Evolutionary conservation across 1,284 basidiomycete species (phyloP).

Genomic region (Trametes polyzona): DNA sequence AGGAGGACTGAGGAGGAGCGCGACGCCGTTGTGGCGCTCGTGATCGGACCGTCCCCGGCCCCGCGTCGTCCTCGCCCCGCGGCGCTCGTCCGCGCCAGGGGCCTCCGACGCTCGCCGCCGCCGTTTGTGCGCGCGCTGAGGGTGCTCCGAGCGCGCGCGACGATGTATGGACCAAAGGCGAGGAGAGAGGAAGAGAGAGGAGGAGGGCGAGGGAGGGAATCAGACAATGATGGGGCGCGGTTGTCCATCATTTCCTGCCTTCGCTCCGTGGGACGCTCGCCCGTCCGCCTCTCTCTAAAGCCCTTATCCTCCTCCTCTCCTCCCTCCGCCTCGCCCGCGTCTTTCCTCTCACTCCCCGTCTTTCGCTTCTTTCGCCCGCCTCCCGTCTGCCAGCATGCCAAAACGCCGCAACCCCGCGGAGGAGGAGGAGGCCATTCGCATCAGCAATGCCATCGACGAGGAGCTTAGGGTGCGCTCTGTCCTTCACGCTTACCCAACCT

Average conservation of each 20-base stretch:
- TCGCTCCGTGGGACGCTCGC: slow-evolving; percentile 24
- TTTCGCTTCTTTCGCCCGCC: background rate
- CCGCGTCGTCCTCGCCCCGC: background rate
- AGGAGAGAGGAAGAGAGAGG: background rate
- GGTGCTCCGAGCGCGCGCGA: background rate
- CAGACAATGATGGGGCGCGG: slow-evolving; percentile 3
- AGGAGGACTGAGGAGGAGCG: background rate
- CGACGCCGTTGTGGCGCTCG: background rate
- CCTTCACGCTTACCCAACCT: background rate
- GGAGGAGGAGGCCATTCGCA: slow-evolving; percentile 52
- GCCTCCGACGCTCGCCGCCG: background rate
- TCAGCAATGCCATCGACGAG: slow-evolving; percentile 72
- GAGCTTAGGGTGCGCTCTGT: slow-evolving; percentile 57
- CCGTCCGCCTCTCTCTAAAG: background rate
- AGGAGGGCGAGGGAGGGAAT: background rate
- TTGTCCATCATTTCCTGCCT: slow-evolving; percentile 24
- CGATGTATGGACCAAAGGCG: too few relatives aligned
- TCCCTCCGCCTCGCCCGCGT: background rate
- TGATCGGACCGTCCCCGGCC: background rate
- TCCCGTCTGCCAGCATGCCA: slow-evolving; percentile 23
- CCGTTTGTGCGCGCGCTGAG: background rate
- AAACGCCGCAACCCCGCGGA: slow-evolving; percentile 33
- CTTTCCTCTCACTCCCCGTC: background rate
- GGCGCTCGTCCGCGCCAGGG: background rate
- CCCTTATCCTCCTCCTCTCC: slow-evolving; percentile 13